A percentile compares a stretch with the other conserved stretches of the same genome.
Conservation (phyloP, 1,284 basidiomycete species). For the Ceratorhiza oryzae-sativae region DNA sequence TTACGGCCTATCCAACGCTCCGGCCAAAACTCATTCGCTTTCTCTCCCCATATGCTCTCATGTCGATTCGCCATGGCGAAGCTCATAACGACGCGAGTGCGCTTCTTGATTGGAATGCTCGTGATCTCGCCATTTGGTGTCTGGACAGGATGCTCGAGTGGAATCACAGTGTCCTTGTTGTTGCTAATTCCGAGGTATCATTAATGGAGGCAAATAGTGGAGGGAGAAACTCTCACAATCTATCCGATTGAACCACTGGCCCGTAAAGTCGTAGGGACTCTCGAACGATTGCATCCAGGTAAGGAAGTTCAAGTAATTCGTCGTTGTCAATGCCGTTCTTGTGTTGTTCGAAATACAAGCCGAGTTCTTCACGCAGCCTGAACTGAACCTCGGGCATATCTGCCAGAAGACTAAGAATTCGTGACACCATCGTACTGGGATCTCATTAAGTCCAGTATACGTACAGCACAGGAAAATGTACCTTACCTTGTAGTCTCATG, state of each 20-base stretch:
- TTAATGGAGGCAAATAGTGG: background rate
- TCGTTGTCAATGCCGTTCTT: conserved; percentile 43
- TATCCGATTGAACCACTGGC: conserved; percentile 70
- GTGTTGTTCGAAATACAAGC: conserved; percentile 46
- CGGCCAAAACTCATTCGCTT: conserved; percentile 12
- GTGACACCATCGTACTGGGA: conserved; percentile 66
- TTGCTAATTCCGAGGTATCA: background rate
- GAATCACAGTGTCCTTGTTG: conserved; percentile 14
- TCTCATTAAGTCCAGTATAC: background rate
- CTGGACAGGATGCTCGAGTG: conserved; percentile 22
- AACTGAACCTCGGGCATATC: conserved; percentile 61
- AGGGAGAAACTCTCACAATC: conserved; percentile 50
- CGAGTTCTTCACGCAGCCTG: conserved; percentile 64
- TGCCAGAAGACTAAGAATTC: conserved; percentile 73
- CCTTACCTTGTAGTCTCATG: conserved; percentile 46
- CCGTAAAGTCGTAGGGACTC: conserved; percentile 71
- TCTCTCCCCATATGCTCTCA: conserved; percentile 29
- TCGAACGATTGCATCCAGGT: conserved; percentile 69
- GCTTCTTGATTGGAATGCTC: conserved; percentile 40
- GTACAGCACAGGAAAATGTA: too few species aligned
- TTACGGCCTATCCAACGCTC: conserved; percentile 32
- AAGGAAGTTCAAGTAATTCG: conserved; percentile 56
- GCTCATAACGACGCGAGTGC: conserved; percentile 43
- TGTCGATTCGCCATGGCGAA: conserved; percentile 47
- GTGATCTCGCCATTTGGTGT: conserved; percentile 19